phyloP scores from a whole-genome alignment of 148 eudicot species.

The Rhododendron ovatum region DNA sequence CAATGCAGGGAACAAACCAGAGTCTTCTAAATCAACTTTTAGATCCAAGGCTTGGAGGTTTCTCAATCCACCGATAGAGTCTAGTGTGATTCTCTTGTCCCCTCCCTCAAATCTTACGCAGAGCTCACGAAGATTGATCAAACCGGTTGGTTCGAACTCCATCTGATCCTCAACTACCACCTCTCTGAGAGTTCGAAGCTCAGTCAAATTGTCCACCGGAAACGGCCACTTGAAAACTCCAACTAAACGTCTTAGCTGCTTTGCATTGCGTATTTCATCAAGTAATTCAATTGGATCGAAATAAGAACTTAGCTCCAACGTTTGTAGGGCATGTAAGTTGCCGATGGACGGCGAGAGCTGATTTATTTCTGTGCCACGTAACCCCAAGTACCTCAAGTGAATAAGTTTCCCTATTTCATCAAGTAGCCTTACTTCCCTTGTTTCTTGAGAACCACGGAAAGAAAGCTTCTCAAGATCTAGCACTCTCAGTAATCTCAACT shows the following conservation, averaged over 20 bases:
- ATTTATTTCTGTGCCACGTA: not conserved
- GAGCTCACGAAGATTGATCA: not conserved
- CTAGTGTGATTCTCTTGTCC: not conserved
- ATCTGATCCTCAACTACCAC: not conserved
- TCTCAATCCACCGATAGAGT: not conserved
- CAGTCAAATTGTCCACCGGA: not conserved
- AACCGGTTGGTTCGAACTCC: not conserved
- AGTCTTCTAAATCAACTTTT: too few species aligned
- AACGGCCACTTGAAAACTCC: not conserved
- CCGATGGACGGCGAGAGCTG: not conserved
- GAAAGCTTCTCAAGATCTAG: not conserved
- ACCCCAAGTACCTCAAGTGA: not conserved
- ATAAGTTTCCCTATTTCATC: not conserved
- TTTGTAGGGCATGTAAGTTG: not conserved
- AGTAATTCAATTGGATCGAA: not conserved
- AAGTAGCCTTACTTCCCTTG: not conserved
- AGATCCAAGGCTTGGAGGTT: not conserved
- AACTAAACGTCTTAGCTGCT: not conserved
- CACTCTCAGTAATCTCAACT: not conserved
- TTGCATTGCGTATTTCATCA: not conserved
- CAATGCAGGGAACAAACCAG: not conserved
- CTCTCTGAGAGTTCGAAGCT: not conserved
- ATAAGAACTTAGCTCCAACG: not conserved
- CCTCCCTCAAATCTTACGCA: accelerated
- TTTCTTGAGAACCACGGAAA: not conserved